These are phyloP conservation scores for Patellifolia procumbens DNA, from an alignment of 179 eudicot genomes.

Conservation along the genomic window DNA sequence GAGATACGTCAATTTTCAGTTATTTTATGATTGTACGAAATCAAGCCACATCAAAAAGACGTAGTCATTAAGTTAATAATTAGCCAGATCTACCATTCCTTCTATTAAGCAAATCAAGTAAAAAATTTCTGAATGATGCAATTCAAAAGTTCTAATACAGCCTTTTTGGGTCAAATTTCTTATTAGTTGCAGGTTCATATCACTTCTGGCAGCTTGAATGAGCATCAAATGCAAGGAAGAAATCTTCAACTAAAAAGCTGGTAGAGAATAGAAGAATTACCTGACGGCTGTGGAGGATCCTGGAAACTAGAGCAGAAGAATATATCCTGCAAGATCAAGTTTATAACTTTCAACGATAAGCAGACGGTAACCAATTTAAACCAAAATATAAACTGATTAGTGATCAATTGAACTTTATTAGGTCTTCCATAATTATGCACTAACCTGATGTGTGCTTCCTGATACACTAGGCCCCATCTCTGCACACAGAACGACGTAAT, in stretches of 20 bases:
- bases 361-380: conserved; percentile 2
- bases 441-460: conserved; percentile 57
- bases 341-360: conserved; percentile 13
- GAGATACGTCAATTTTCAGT: background rate
- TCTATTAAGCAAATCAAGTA: background rate
- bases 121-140: background rate
- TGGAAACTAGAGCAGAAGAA: conserved; percentile 56
- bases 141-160: background rate
- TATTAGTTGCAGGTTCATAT: background rate
- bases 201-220: background rate
- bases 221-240: background rate
- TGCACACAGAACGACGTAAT: conserved; percentile 42
- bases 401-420: background rate
- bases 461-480: conserved; percentile 51
- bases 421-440: conserved; percentile 26
- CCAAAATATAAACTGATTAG: background rate
- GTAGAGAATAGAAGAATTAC: conserved; percentile 31
- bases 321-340: conserved; percentile 52
- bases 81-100: background rate
- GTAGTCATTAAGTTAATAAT: background rate
- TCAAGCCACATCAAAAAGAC: background rate
- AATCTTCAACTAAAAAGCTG: no score
- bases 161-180: background rate
- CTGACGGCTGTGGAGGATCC: conserved; percentile 66
- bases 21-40: no score